Evolutionary conservation across 1,284 basidiomycete genomes (phyloP), one percentile per base, ranked within the genome.

Genomic region (Microbotryum silenes-acaulis): DNA sequence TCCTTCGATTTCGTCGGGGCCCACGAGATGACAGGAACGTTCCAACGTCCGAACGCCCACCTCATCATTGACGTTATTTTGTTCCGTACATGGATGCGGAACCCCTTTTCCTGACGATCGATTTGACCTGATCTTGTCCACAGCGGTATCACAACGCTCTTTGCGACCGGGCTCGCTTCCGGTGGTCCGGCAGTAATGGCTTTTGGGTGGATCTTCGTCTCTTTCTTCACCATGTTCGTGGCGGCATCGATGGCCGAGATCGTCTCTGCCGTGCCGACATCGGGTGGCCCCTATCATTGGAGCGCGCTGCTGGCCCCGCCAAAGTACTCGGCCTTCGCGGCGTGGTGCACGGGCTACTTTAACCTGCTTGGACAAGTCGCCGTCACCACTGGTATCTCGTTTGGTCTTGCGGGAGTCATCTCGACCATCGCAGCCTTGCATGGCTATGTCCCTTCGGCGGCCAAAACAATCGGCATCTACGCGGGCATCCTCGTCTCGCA

Each of bases 381-480:
- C 1, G 83, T 87, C 8, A 88, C 86, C 0, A 58, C 56, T 3
- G 61, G 60, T 10, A 68, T 70, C 42, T 48, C 53, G 60, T 88
- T 84, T 65, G 86, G 80, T 1, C 84, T 82, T 62, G 84, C 86
- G 0, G 85, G 77, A 51, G 85, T 88, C 70, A 78, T 88, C 49
- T 83, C 83, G 1, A 86, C 85, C 0, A 78, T 79, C 3, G 80
- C 78, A 51, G 83, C 83, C 0, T 76, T 87, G 61, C 79, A 81
- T 27, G 67, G 75, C 62, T 88, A 83, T 68, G 79, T 77, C 3
- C 81, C 84, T 0, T 81, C 79, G 1, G 73, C 82, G 2, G 80
- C 79, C 6, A 84, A 79, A 0, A 84, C 79, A 1, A 84, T 88
- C 58, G 86, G 85, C 63, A 82, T 88, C 49, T 86, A 86, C 70